Evolutionary conservation across 2,329 filamentous ascomycete species (phyloP), one percentile per base, ranked within the genome.

Genomic region (Alternaria sp.): DNA sequence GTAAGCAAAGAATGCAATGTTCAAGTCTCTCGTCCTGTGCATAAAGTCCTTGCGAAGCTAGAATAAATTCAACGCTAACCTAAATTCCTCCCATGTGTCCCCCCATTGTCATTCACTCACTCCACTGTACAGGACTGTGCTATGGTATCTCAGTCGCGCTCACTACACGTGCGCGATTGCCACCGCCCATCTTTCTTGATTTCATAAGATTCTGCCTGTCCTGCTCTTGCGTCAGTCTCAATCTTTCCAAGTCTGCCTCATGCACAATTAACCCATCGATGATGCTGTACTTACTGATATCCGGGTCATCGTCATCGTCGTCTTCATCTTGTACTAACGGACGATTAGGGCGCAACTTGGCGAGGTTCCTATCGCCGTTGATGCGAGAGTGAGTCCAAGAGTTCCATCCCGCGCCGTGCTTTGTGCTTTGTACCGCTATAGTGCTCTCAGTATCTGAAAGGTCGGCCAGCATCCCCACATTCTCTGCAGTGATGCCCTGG

Each of bases 241-340:
- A 5, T n/a, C n/a, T 27, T 27, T 22, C 27, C 6, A 48, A 38
- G 14, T 40, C n/a, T 5, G 41, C n/a, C 8, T 41, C 41, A 48
- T 55, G 22, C 11, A 67, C 5, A 27, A 66, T 54, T n/a, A 60
- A 14, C 30, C 59, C 60, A 22, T 59, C 30, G 22, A 59, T 14
- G 11, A 53, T 38, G 16, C n/a, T 41, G 22, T 65, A 64, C 54
- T 66, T 54, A 62, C 64, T 59, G 2, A 57, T 61, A 25, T 62
- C 60, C n/a, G 56, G 22, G 2, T 66, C 62, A 7, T 57, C 32
- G 18, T 64, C 60, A 7, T 57, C 32, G 18, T 52, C n/a, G 20
- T 56, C 11, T 30, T 46, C 52, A 22, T 55, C 41, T 8, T 18
- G 6, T 5, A 48, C 30, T 16, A 46, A 3, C 3, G 22, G 41